A percentile compares a stretch with the other conserved stretches of the same genome.
phyloP scores from a whole-genome alignment of 2,329 filamentous ascomycete species.

The Chalaropsis thielavioides region DNA sequence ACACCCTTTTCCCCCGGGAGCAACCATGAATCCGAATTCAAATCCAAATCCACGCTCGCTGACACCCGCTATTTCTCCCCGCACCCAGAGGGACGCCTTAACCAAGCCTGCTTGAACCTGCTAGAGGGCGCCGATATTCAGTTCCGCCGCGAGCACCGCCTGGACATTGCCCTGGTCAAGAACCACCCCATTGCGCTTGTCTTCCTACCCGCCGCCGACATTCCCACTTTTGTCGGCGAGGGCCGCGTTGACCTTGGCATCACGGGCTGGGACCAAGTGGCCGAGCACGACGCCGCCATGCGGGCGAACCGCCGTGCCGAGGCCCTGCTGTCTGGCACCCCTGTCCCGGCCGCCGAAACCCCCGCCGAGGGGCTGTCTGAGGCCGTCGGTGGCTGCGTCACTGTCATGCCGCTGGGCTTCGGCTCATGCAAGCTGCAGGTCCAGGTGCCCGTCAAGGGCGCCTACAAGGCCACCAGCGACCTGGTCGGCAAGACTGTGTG shows the following conservation, averaged over 20 bases:
- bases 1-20: neutral
- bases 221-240: conserved; percentile 93
- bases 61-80: conserved; percentile 14
- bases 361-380: conserved; percentile 27
- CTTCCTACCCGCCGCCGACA: conserved; percentile 93
- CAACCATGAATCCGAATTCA: neutral
- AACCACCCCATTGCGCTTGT: conserved; percentile 91
- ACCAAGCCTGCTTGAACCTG: conserved; percentile 76
- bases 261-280: conserved; percentile 83
- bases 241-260: conserved; percentile 89
- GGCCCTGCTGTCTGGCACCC: conserved; percentile 29
- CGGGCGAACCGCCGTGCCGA: conserved; percentile 34
- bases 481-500: conserved; percentile 86
- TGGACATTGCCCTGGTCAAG: conserved; percentile 95
- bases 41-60: conserved; percentile 14
- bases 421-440: conserved; percentile 87
- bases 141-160: conserved; percentile 84
- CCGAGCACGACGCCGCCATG: conserved; percentile 65
- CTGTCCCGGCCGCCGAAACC: conserved; percentile 7
- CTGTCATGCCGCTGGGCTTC: conserved; percentile 81
- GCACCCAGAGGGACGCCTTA: conserved; percentile 70
- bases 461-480: conserved; percentile 53
- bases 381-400: conserved; percentile 52
- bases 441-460: conserved; percentile 82
- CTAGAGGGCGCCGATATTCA: conserved; percentile 91